Evolutionary conservation across 2,329 filamentous ascomycete genomes (phyloP).

Genomic region (Exophiala viscosa): DNA sequence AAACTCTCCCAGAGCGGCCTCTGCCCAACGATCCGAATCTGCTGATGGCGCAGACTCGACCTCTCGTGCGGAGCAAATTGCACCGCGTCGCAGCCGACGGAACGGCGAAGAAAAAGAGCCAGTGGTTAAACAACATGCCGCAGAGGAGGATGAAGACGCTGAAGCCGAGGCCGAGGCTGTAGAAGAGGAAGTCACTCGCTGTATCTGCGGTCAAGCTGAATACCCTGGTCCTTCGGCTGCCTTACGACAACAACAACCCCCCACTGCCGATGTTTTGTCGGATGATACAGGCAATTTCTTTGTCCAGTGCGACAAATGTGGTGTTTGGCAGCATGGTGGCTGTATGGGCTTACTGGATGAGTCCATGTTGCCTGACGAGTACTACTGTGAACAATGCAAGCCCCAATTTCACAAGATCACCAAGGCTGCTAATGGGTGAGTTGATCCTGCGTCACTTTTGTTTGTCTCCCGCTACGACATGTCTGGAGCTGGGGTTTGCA

Average conservation of each 20-base stretch:
- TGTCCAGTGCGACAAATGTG: conserved; percentile 95
- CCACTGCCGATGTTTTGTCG: conserved; percentile 29
- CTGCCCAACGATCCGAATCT: conserved; percentile 54
- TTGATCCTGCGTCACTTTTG: conserved; percentile 23
- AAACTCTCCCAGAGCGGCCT: conserved; percentile 70
- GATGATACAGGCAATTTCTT: conserved; percentile 93
- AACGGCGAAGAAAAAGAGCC: conserved; percentile 54
- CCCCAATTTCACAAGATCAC: conserved; percentile 86
- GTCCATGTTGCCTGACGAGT: conserved; percentile 87
- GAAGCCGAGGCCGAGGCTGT: conserved; percentile 65
- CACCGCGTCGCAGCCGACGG: conserved; percentile 75
- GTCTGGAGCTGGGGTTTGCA: not conserved
- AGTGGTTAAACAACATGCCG: conserved; percentile 42
- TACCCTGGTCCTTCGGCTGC: conserved; percentile 67
- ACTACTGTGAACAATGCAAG: conserved; percentile 94
- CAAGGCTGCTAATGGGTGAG: conserved; percentile 80
- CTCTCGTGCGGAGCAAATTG: conserved; percentile 37
- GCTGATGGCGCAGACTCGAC: conserved; percentile 52
- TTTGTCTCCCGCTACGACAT: conserved; percentile 1
- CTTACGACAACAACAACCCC: conserved; percentile 18
- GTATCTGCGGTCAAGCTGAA: conserved; percentile 89
- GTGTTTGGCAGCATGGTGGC: conserved; percentile 95
- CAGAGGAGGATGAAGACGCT: conserved; percentile 64
- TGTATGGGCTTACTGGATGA: conserved; percentile 97
- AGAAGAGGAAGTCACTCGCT: conserved; percentile 92